Base-by-base conservation (phyloP, 1,139 yeast species). In the Kazachstania sp. region DNA sequence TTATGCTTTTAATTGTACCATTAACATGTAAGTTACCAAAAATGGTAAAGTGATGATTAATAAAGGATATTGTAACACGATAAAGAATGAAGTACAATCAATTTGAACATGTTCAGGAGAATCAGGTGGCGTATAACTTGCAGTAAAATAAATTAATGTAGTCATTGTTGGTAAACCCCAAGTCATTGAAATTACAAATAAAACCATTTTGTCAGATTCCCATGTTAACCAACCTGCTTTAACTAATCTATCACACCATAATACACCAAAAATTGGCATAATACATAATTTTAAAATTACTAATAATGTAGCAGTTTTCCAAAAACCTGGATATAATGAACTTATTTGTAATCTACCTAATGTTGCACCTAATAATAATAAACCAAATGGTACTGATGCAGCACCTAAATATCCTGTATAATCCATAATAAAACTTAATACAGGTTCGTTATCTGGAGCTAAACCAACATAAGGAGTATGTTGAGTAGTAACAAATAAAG, bases 381-480 rank as follows among this genome's bases (percentile, higher is more conserved):
- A 71, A 1, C 97, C 97, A 51, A 86, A 69, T 0, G 97, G 97
- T 30, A 90, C 97, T 32, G 87, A 79, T 0, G 96, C 96, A 2
- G 80, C 80, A 1, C 96, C 96, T 2, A 90, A 70, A 62, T 90
- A 90, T 15, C 78, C 63, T 1, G 90, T 72, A 52, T 81, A 79
- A 61, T 90, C 96, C 77, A 90, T 83, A 11, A 88, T 50, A 56
- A 90, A 90, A 23, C 88, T 85, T 41, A 90, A 71, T 1, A 95
- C 87, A 0, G 97, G 97, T 52, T 74, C 73, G 4, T 73, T 72
- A 65, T 90, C 97, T 0, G 97, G 97, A 0, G 97, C 97, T 46
- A 74, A 61, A 1, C 75, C 81, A 38, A 81, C 63, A 20, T 62
- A 57, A 55, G 63, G 73, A 57, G 58, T 64, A 44, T 40, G 54